Conservation (phyloP, 208 protist genomes). For the Sergeia podlipaevii region DNA sequence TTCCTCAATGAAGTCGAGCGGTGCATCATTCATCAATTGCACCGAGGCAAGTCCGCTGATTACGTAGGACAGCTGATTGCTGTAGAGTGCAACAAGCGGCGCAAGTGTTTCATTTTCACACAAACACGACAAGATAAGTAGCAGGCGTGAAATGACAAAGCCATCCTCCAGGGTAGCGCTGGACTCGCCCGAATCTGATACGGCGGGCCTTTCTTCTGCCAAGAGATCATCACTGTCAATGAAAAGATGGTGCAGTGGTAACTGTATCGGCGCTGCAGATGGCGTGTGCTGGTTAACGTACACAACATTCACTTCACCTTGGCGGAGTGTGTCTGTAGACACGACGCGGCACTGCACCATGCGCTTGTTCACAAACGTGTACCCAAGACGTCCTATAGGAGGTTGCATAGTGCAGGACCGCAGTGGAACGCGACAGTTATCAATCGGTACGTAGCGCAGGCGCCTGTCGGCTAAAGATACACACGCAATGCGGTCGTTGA, state of each 20-base stretch:
- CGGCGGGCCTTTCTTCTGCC: slow-evolving; percentile 51
- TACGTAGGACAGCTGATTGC: slow-evolving; percentile 44
- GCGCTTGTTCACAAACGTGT: slow-evolving; percentile 58
- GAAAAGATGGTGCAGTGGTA: slow-evolving; percentile 50
- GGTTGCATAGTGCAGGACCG: slow-evolving; percentile 14
- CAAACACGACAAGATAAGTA: slow-evolving; percentile 79
- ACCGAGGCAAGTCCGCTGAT: slow-evolving; percentile 66
- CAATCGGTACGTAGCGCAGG: slow-evolving; percentile 44
- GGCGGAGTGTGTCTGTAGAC: slow-evolving; percentile 22
- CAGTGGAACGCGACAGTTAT: slow-evolving; percentile 80
- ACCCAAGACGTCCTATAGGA: slow-evolving; percentile 31
- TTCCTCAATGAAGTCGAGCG: slow-evolving; percentile 68
- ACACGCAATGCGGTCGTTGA: slow-evolving; percentile 41
- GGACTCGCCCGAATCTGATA: slow-evolving; percentile 22
- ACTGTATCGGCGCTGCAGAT: slow-evolving; percentile 4
- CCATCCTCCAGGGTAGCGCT: slow-evolving; percentile 64
- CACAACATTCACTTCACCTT: slow-evolving; percentile 33
- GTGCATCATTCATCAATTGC: slow-evolving; percentile 68
- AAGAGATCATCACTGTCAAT: slow-evolving; percentile 39
- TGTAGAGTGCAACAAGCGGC: slow-evolving; percentile 52
- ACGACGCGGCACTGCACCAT: slow-evolving; percentile 59
- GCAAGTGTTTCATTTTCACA: slow-evolving; percentile 74
- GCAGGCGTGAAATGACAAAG: slow-evolving; percentile 81
- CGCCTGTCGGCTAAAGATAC: slow-evolving; percentile 21
- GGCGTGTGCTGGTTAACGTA: slow-evolving; percentile 26